phyloP scores from a whole-genome alignment of 139 green algal genomes.

The Picochlorum sp. region DNA sequence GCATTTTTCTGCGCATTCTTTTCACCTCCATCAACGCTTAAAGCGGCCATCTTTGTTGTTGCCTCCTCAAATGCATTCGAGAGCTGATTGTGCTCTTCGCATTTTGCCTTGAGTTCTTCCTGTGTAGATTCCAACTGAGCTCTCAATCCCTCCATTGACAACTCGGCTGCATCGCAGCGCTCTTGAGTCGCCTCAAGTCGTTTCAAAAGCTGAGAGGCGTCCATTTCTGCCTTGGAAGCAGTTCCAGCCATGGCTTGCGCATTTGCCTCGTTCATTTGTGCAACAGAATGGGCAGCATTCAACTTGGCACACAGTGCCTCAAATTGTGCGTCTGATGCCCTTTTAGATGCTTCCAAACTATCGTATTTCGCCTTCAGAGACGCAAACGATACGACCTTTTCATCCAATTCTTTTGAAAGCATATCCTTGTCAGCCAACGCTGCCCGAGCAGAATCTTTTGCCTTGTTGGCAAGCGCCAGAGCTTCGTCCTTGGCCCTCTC shows the following conservation, averaged over 20 bases:
- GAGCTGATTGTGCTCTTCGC: background rate
- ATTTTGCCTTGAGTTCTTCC: background rate
- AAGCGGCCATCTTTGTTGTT: background rate
- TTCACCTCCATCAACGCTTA: background rate
- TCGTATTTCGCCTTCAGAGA: conserved; percentile 11
- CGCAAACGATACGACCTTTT: conserved; percentile 1
- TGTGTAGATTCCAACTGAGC: conserved; percentile 11
- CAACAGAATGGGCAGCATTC: background rate
- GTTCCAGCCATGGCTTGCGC: background rate
- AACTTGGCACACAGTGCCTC: background rate
- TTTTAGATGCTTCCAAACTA: background rate
- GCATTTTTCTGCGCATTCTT: conserved; percentile 3
- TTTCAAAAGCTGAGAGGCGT: background rate
- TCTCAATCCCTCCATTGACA: conserved; percentile 7
- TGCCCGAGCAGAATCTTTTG: background rate
- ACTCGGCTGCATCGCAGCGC: conserved; percentile 11
- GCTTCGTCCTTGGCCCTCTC: background rate
- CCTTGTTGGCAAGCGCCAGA: background rate
- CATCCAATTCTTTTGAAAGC: conserved; percentile 10
- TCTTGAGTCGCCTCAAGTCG: conserved; percentile 7
- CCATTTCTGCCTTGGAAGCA: background rate
- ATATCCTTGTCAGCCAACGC: background rate
- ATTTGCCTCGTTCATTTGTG: background rate
- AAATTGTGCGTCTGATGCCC: conserved; percentile 9
- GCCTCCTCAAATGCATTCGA: conserved; percentile 7